A percentile compares a stretch with the other conserved stretches of the same genome.
These are phyloP conservation scores for Galerina marginata DNA, from an alignment of 768 basidiomycete genomes.

Conservation along the genomic window DNA sequence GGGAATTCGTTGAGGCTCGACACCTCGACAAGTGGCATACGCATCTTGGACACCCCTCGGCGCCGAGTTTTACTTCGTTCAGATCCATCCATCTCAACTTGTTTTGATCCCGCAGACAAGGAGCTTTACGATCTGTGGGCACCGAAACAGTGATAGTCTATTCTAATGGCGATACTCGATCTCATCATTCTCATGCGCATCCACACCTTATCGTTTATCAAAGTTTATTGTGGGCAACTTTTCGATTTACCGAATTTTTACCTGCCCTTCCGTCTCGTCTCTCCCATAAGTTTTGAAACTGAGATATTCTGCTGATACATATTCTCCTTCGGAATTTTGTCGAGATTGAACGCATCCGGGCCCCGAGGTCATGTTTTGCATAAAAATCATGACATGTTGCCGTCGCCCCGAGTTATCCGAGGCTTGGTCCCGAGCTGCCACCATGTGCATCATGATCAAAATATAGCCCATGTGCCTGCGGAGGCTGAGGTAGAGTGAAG, in stretches of 20 bases:
- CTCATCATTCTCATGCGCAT: too few relatives aligned
- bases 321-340: too few relatives aligned
- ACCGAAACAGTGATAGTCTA: constrained; percentile 39
- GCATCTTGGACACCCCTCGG: constrained; percentile 6
- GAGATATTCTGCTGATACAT: too few relatives aligned
- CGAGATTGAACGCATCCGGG: neutral
- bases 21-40: constrained; percentile 25
- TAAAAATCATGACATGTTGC: constrained; percentile 13
- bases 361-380: constrained; percentile 1
- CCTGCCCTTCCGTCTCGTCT: too few relatives aligned
- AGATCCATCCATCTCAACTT: constrained; percentile 71
- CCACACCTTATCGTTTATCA: too few relatives aligned
- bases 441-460: constrained; percentile 5
- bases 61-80: constrained; percentile 57
- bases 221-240: too few relatives aligned
- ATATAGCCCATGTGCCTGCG: neutral
- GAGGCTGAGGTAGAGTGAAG: too few relatives aligned
- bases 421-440: neutral
- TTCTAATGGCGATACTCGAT: neutral
- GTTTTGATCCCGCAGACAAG: constrained; percentile 77
- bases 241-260: too few relatives aligned
- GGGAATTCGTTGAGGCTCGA: constrained; percentile 23
- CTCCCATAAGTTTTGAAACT: too few relatives aligned
- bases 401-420: neutral
- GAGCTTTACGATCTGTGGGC: constrained; percentile 83